Base-by-base conservation (phyloP, 371 early-diverging fungal species). In the Mucor piriformis region DNA sequence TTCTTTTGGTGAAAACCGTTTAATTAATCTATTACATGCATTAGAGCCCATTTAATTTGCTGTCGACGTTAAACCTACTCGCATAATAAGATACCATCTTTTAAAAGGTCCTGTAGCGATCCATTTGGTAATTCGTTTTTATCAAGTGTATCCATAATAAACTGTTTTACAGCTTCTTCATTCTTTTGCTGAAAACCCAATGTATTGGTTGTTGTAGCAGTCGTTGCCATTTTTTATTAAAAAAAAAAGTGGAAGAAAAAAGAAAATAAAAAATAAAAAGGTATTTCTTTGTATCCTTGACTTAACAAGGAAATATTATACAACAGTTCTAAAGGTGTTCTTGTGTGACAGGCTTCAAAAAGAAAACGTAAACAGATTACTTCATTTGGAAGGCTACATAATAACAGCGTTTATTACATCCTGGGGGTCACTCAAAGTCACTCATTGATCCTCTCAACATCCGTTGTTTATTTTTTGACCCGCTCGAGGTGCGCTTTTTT, bases 21-120 rank as follows among this genome's bases (percentile, higher is more conserved):
- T 42, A 16, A 64, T 64, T 6, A 64, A 44, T 3, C 67, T 67
- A 29, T 29, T 29, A 38, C 5, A 54, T 6, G 27, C 16, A 10
- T 18, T 6, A n/a, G 20, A 54, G 20, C 8, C 10, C 16, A 6
- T 6, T 40, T 7, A 8, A 29, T 27, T 27, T 7, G 10, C 10
- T 12, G 21, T 46, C 32, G 12, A 15, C 29, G 18, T n/a, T 34
- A 24, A 4, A 52, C 79, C 55, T 72, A 79, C 80, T 69, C 73
- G 73, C 80, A 79, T 43, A 79, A 54, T 47, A 76, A 13, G 16
- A 74, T 67, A 10, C 80, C 80, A 57, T 79, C 80, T 44, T 76
- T 72, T 8, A 79, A 47, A 24, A 74, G 69, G 10, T 72, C 61
- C n/a, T 71, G 68, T 6, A 79, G 59, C 44, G 76, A 64, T 6